Base-by-base conservation (phyloP, 495 filamentous ascomycete species). In the Penicillium pulvis region DNA sequence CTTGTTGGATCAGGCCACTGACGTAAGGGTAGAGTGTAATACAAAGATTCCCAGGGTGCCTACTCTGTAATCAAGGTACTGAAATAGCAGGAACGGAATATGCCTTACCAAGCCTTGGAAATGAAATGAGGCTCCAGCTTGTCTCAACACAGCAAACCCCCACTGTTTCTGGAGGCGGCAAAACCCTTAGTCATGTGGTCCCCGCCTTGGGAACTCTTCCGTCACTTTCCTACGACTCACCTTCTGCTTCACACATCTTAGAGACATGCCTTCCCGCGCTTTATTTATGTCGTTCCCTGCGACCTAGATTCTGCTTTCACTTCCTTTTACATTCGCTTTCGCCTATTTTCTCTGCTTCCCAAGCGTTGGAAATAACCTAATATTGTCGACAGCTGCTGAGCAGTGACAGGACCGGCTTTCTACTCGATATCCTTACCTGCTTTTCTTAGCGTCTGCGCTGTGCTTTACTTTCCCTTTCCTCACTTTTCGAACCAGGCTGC, bases 401-500 rank as follows among this genome's bases (percentile, higher is more conserved):
- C 71, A 75, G 71, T 70, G 64, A 64, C 67, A 58, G 65, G 60
- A 63, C 64, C 51, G 55, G 41, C 51, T 57, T 57, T 58, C 51
- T 61, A 55, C 51, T 60, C 51, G 36, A 60, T 51, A 48, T 60
- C 46, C 51, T 59, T 48, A 43, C 28, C 51, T 26, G 19, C 45
- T 55, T 53, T 54, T 55, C 47, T 57, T 52, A 46, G 41, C 59
- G 49, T 59, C 58, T 61, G 48, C 58, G 45, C 59, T 61, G 56
- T 52, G 39, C 44, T 64, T 65, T 52, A 50, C 19, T 65, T 55
- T 58, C 51, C 44, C 58, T 66, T 60, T 33, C 26, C 60, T 39
- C 59, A 16, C 58, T 63, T 43, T 67, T 55, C 66, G 55, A 60
- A 63, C 49, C 50, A 70, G 75, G 77, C 77, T 78, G 72, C 69